Base-by-base conservation (phyloP, 805 yeast species). In the Metschnikowia gelsemii region DNA sequence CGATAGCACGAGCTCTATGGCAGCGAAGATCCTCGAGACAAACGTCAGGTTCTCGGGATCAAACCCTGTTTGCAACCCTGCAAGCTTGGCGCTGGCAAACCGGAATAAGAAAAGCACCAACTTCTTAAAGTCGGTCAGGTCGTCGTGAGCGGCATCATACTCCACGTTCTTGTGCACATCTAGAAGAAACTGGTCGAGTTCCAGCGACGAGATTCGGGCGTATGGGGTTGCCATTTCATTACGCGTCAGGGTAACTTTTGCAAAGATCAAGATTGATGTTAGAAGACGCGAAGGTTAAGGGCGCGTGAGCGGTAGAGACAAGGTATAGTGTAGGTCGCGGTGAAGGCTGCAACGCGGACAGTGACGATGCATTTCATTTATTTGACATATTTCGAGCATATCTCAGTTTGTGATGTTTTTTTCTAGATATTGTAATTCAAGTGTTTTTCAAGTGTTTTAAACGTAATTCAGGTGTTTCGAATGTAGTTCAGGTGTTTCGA, bases 1-100 rank as follows among this genome's bases (percentile, higher is more conserved):
- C 29, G 59, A 42, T 6, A 69, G 46, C n/a, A 70, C 67, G 31
- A 64, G 42, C 38, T 64, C 68, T 11, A 67, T 59, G 8, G 67
- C 57, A 22, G 54, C 42, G 9, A 64, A 47, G 8, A 69, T 43
- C 17, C 59, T 47, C 9, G 47, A 47, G 13, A 58, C 46, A 24
- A 62, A 47, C 27, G 40, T 40, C 26, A 13, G 38, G 2, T 46
- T 22, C n/a, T 37, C 48, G 8, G 9, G 8, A 23, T 45, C 38
- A 9, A 11, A 32, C 18, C 29, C 28, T 11, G 33, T 28, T n/a
- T 25, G 18, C 22, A 46, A 28, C 4, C 19, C 22, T 3, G 35
- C 24, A 8, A 64, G 53, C 33, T 56, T 52, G 18, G 57, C 58
- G 36, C 60, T 50, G 27, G 66, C 51, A 44, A 66, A 66, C 13